Conservation (phyloP, 371 early-diverging fungal genomes). For the Haplosporangium sp. region DNA sequence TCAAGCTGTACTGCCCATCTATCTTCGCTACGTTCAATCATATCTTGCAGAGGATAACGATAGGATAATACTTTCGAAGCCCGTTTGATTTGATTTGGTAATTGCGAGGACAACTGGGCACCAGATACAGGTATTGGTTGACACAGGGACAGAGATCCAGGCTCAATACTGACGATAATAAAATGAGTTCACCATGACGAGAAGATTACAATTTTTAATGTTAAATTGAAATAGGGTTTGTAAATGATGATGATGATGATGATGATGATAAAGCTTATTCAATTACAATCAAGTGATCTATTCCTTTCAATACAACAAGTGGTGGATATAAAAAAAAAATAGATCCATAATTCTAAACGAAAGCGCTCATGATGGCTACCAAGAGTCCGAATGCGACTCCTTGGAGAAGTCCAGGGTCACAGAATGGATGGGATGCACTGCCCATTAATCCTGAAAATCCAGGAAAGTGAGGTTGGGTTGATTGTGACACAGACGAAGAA, state of each 20-base stretch:
- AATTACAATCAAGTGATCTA: background rate
- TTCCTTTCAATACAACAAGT: background rate
- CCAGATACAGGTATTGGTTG: too few species aligned
- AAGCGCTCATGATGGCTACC: constrained; percentile 6
- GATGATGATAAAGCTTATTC: background rate
- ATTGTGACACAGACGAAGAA: constrained; percentile 1
- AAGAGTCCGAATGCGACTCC: constrained; percentile 9
- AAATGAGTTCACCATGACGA: background rate
- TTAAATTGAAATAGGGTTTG: constrained; percentile 3
- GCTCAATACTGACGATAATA: background rate
- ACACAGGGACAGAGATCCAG: background rate
- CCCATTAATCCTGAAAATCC: constrained; percentile 33
- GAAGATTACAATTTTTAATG: background rate
- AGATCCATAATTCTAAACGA: constrained; percentile 6
- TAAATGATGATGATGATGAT: background rate
- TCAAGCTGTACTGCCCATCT: background rate
- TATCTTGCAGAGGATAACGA: background rate
- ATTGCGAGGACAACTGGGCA: too few species aligned
- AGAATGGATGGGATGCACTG: constrained; percentile 10
- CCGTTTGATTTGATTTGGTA: background rate
- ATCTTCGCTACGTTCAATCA: background rate
- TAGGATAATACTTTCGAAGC: background rate
- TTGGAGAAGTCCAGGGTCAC: background rate
- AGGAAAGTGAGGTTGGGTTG: constrained; percentile 9
- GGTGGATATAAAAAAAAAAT: background rate